These are phyloP conservation scores for Ophiostoma sp. DNA, from an alignment of 2,329 filamentous ascomycete species.

Conservation along the genomic window DNA sequence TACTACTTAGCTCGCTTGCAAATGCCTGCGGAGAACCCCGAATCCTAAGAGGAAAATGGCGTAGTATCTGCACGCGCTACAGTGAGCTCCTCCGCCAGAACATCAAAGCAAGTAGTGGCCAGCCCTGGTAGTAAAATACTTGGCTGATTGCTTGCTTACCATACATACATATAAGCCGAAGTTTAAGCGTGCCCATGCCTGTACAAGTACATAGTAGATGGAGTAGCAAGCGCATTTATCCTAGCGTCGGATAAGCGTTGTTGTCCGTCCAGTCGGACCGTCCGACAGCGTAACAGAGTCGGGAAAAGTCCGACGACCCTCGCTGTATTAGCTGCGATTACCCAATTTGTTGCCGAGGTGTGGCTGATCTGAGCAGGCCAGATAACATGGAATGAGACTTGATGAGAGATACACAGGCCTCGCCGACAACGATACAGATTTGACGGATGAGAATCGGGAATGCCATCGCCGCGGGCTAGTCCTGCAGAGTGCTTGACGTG, in stretches of 20 bases:
- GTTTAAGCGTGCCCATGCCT: neutral
- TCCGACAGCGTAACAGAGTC: neutral
- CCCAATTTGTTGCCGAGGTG: neutral
- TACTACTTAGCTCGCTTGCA: neutral
- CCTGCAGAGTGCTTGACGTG: neutral
- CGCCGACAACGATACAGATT: neutral
- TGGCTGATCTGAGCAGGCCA: neutral
- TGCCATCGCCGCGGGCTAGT: neutral
- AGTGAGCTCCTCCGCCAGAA: neutral
- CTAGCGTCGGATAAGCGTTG: conserved; percentile 10
- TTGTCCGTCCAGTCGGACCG: conserved; percentile 4
- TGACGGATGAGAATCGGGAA: neutral
- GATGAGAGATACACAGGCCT: neutral
- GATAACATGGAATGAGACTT: neutral
- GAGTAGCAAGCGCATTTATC: conserved; percentile 1
- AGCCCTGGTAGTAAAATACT: neutral
- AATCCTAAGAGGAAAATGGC: neutral
- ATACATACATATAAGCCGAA: neutral
- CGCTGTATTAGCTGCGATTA: neutral
- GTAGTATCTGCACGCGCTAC: neutral
- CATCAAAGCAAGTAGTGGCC: neutral
- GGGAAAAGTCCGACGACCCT: neutral
- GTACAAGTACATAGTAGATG: neutral
- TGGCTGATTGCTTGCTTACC: neutral
- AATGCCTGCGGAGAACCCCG: conserved; percentile 6